Base-by-base conservation (phyloP, 1,139 yeast genomes). In the Scheffersomyces insectosa region DNA sequence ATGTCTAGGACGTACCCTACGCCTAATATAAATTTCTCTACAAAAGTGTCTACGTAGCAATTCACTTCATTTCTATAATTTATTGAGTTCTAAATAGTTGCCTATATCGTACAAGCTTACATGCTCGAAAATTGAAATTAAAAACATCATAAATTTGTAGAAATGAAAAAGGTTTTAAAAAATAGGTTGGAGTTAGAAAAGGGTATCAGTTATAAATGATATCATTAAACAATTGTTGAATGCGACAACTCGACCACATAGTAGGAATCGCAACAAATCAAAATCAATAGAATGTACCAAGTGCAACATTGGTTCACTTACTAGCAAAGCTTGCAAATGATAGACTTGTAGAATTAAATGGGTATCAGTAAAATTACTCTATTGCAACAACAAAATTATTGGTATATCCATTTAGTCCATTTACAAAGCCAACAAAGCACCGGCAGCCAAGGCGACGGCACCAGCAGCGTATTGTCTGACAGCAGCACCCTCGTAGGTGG, bases 381-480 rank as follows among this genome's bases (percentile, higher is more conserved):
- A 20, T 20, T 20, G 25, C 25, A 20, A 20, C 25, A 20, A 20
- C 25, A 20, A 20, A 20, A 6, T 20, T 20, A 20, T 20, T 20
- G 25, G 25, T 20, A 8, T 20, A 20, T 20, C 25, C 34, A 31
- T 31, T 31, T 31, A 31, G 20, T 31, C 34, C 44, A 45, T 65
- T 72, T 72, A 73, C 63, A 73, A 71, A 67, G 77, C 77, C 62
- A 73, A 71, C 62, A 72, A 70, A 67, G 77, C 78, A 70, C 77
- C 78, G 48, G 78, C 79, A 63, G 75, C 75, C 57, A 72, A 60
- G 58, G 75, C 78, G 59, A 71, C 77, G 58, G 70, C 72, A 70
- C 77, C 79, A 53, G 68, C 75, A 44, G 63, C 66, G 60, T 42
- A 56, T 46, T 54, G 53, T 57, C 52, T 59, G 51, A 48, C 51